Base-by-base conservation (phyloP, 805 yeast species). In the Lachancea fermentati region DNA sequence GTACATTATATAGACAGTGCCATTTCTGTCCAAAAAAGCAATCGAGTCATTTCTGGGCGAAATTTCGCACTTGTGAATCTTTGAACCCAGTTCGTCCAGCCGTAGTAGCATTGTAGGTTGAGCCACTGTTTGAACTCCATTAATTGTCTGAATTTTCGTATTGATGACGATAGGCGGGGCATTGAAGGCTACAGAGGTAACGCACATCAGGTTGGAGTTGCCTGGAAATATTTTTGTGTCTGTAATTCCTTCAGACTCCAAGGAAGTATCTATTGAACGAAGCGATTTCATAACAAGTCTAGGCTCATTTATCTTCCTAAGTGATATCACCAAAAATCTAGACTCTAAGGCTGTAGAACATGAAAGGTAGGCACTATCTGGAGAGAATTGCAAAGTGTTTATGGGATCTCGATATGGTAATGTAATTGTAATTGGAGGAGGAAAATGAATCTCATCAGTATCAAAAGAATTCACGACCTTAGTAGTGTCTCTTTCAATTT, bases 231-330 rank as follows among this genome's bases (percentile, higher is more conserved):
- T 83, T 41, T 75, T 73, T 5, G 85, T 63, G 46, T 80, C 85
- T 0, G 97, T 91, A 29, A 91, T 85, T 2, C 97, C 97, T 57
- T 89, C 97, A 42, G 85, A 78, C 45, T 85, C 94, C 49, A 83
- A 61, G 0, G 81, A 74, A 0, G 81, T 76, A 41, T 79, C 85
- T 4, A 79, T 59, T 4, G 78, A 68, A 33, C 89, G 62, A 26
- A 76, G 69, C 1, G 86, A 79, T 48, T 81, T 79, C 81, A 83
- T 75, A 1, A 82, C 73, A 19, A 82, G 60, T 17, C 81, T 71
- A 1, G 91, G 86, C 36, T 77, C 80, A 19, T 71, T 70, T 2
- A 79, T 73, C 48, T 80, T 78, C 25, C 73, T 67, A 11, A 89
- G 66, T 34, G 81, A 76, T 14, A 91, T 82, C 3, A 84, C 78